These are phyloP conservation scores for Flaveria brownii DNA, from an alignment of 129 eudicot species.

Conservation along the genomic window DNA sequence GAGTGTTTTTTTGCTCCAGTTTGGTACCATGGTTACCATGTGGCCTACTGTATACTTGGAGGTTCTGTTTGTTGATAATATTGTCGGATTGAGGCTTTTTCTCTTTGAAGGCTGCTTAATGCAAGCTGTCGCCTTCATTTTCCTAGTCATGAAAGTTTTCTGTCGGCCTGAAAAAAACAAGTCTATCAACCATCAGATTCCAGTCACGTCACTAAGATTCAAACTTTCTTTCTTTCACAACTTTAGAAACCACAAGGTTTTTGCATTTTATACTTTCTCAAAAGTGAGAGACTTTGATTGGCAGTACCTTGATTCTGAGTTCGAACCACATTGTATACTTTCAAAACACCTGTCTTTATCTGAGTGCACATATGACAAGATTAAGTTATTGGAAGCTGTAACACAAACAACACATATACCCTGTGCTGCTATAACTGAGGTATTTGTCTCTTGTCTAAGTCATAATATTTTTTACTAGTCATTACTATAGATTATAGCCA, in stretches of 20 bases:
- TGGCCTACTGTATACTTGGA: slow-evolving; percentile 83
- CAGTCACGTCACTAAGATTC: slow-evolving; percentile 72
- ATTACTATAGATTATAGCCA: not conserved
- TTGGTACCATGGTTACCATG: slow-evolving; percentile 56
- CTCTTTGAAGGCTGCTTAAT: slow-evolving; percentile 74
- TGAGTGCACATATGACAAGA: slow-evolving; percentile 83
- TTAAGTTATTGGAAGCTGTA: slow-evolving; percentile 66
- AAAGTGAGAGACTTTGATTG: slow-evolving; percentile 50
- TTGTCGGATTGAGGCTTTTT: slow-evolving; percentile 69
- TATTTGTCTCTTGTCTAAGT: slow-evolving; percentile 8
- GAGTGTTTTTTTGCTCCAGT: slow-evolving; percentile 47
- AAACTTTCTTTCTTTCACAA: slow-evolving; percentile 51
- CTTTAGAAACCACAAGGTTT: slow-evolving; percentile 50
- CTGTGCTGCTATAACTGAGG: slow-evolving; percentile 29
- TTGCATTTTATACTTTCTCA: slow-evolving; percentile 64
- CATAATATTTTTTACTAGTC: not conserved
- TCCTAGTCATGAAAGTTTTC: slow-evolving; percentile 55
- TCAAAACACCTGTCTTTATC: slow-evolving; percentile 64
- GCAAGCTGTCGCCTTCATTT: slow-evolving; percentile 70
- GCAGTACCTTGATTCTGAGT: slow-evolving; percentile 65
- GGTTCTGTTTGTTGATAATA: slow-evolving; percentile 77
- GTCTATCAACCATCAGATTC: slow-evolving; percentile 48
- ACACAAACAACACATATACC: slow-evolving; percentile 26
- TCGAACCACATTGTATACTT: slow-evolving; percentile 51
- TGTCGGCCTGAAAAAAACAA: slow-evolving; percentile 43